These are phyloP conservation scores for Boeremia lycopersici DNA, from an alignment of 2,329 filamentous ascomycete genomes.

Conservation along the genomic window DNA sequence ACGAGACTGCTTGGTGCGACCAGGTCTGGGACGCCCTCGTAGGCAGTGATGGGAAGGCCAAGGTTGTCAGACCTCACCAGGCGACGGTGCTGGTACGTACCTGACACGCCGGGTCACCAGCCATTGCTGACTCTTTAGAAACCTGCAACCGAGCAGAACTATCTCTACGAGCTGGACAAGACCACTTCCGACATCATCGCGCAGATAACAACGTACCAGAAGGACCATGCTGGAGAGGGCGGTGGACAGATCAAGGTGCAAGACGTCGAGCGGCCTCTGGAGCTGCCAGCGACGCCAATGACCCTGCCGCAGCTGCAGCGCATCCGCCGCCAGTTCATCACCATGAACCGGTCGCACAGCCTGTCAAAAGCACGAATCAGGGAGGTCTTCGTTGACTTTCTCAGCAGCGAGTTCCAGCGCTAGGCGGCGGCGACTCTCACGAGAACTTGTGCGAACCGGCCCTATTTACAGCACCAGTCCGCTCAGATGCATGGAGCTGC, in stretches of 20 bases:
- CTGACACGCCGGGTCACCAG: not conserved
- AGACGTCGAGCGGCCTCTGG: conserved; percentile 62
- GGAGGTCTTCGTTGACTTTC: conserved; percentile 49
- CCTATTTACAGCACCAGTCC: not conserved
- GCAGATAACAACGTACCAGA: conserved; percentile 70
- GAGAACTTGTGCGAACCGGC: not conserved
- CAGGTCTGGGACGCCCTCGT: conserved; percentile 76
- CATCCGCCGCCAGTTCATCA: conserved; percentile 76
- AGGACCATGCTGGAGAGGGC: conserved; percentile 66
- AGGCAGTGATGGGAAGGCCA: conserved; percentile 65
- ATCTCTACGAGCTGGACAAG: conserved; percentile 79
- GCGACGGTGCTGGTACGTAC: conserved; percentile 67
- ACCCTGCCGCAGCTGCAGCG: conserved; percentile 78
- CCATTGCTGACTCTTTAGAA: conserved; percentile 49
- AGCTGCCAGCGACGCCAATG: conserved; percentile 69
- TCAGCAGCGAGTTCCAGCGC: conserved; percentile 45
- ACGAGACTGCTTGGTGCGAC: conserved; percentile 70
- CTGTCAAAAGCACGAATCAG: conserved; percentile 48
- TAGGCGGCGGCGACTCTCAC: conserved; percentile 19
- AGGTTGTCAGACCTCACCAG: conserved; percentile 73
- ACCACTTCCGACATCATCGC: conserved; percentile 79
- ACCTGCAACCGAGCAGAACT: conserved; percentile 68
- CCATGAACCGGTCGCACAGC: conserved; percentile 70
- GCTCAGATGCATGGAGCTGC: conserved; percentile 1
- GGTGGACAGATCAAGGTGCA: conserved; percentile 64